Conservation (phyloP, 164 flowering plant genomes). For the Protea cynaroides region DNA sequence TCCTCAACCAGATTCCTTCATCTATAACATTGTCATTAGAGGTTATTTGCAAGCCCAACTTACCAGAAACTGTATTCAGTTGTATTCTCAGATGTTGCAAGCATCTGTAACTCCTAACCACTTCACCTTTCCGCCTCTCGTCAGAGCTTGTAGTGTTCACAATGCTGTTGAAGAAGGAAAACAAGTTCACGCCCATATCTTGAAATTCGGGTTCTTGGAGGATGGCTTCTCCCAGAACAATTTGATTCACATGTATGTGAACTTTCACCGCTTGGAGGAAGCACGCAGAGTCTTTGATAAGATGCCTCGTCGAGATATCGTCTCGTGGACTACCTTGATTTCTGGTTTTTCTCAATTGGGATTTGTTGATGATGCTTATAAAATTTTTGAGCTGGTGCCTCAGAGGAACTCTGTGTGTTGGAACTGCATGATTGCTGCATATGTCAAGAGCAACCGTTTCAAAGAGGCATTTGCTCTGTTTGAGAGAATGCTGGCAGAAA, state of each 20-base stretch:
- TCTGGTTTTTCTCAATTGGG: background rate
- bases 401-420: background rate
- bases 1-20: conserved; percentile 1
- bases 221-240: background rate
- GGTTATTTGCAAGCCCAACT: background rate
- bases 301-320: background rate
- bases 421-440: background rate
- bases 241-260: background rate
- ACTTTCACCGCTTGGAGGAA: background rate
- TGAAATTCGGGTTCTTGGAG: background rate
- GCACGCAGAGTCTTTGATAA: background rate
- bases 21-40: background rate
- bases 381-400: background rate
- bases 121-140: background rate
- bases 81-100: background rate
- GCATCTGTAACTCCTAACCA: background rate
- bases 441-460: background rate
- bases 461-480: background rate
- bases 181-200: background rate
- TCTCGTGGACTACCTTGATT: background rate
- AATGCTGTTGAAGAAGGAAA: background rate
- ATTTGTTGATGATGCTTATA: conserved; percentile 1
- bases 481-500: background rate
- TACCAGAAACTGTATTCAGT: background rate
- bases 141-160: background rate